Evolutionary conservation across 1,284 basidiomycete species (phyloP).

Genomic region (Volvariella surrecta): DNA sequence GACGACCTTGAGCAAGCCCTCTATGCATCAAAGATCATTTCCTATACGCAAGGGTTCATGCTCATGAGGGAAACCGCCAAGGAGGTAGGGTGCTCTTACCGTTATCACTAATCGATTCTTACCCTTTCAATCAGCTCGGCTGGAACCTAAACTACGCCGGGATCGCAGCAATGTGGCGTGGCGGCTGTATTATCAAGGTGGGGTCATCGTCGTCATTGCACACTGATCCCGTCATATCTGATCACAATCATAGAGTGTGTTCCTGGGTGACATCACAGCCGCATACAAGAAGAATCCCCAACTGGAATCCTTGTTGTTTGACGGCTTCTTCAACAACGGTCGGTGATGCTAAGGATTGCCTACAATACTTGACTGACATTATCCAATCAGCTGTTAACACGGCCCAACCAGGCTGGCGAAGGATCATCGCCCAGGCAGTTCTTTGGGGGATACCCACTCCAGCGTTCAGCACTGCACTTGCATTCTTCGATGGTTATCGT

Average conservation of each 20-base stretch:
- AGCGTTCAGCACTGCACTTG: slow-evolving; percentile 92
- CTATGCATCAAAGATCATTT: slow-evolving; percentile 99
- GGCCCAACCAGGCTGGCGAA: slow-evolving; percentile 97
- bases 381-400: slow-evolving; percentile 69
- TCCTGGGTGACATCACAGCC: slow-evolving; percentile 88
- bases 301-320: slow-evolving; percentile 92
- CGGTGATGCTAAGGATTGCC: slow-evolving; percentile 7
- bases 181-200: slow-evolving; percentile 98
- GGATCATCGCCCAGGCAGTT: slow-evolving; percentile 92
- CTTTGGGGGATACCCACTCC: slow-evolving; percentile 98
- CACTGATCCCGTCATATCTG: slow-evolving; percentile 1
- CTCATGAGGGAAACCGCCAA: slow-evolving; percentile 98
- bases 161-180: slow-evolving; percentile 99
- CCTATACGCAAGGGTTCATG: slow-evolving; percentile 99
- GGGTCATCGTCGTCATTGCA: background rate
- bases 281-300: slow-evolving; percentile 86
- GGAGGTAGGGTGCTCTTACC: slow-evolving; percentile 49
- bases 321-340: slow-evolving; percentile 98
- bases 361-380: slow-evolving; percentile 4
- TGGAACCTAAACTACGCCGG: slow-evolving; percentile 94
- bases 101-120: slow-evolving; percentile 4
- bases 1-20: slow-evolving; percentile 98
- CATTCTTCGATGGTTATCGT: slow-evolving; percentile 98
- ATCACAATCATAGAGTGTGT: slow-evolving; percentile 57
- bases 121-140: slow-evolving; percentile 32